phyloP scores from a whole-genome alignment of 2,329 filamentous ascomycete species.

The Arachnopeziza araneosa region DNA sequence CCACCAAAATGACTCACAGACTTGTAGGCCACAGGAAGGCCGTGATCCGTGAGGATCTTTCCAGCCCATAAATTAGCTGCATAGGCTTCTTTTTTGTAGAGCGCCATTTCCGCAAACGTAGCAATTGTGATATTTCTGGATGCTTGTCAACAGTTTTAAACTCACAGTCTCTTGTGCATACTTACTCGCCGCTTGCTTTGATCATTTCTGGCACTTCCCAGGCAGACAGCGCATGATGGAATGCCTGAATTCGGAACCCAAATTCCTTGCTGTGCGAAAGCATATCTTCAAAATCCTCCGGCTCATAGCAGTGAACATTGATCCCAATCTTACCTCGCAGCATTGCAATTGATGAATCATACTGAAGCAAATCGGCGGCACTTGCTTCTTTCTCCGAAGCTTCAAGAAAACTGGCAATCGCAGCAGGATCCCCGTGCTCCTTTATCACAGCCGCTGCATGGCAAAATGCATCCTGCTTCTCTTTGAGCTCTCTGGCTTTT shows the following conservation, averaged over 20 bases:
- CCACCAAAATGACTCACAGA: constrained; percentile 23
- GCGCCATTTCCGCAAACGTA: constrained; percentile 37
- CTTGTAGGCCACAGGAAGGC: constrained; percentile 39
- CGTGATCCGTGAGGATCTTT: constrained; percentile 36
- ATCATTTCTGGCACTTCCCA: constrained; percentile 38
- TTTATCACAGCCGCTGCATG: constrained; percentile 21
- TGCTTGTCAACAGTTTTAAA: background rate
- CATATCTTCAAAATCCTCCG: constrained; percentile 40
- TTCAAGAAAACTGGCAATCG: constrained; percentile 18
- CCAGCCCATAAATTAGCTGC: constrained; percentile 36
- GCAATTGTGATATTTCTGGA: constrained; percentile 37
- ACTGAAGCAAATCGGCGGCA: constrained; percentile 33
- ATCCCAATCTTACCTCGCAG: constrained; percentile 37
- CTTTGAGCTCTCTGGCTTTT: constrained; percentile 32
- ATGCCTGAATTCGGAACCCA: constrained; percentile 36
- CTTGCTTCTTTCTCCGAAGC: constrained; percentile 12
- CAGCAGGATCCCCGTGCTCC: constrained; percentile 16
- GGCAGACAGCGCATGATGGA: constrained; percentile 37
- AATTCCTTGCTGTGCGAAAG: constrained; percentile 39
- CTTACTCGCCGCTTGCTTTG: constrained; percentile 34
- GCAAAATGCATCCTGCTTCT: constrained; percentile 34
- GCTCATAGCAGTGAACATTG: constrained; percentile 41
- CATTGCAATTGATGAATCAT: constrained; percentile 37
- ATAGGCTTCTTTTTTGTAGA: constrained; percentile 40
- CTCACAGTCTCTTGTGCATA: background rate